Percentiles rank a stretch among this genome's conserved stretches.
Conservation (phyloP, 1,284 basidiomycete species). For the Flammula alnicola region DNA sequence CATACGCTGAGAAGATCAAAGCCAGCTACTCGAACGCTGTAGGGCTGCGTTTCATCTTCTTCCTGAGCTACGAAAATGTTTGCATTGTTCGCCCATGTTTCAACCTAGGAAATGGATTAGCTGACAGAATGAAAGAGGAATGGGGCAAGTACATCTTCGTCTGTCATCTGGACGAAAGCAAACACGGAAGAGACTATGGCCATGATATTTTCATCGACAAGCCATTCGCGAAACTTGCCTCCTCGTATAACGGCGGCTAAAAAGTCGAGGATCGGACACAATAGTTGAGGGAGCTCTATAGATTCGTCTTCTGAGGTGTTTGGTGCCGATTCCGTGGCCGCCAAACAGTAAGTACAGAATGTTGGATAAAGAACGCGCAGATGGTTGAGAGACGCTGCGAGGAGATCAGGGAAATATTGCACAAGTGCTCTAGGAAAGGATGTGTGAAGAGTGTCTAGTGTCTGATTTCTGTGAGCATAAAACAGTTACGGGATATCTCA, state of each 20-base stretch:
- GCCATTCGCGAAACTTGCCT: conserved; percentile 68
- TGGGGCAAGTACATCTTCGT: conserved; percentile 74
- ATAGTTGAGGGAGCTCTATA: conserved; percentile 78
- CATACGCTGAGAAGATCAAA: conserved; percentile 84
- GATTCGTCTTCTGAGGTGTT: conserved; percentile 75
- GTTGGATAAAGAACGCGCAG: conserved; percentile 68
- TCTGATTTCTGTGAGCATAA: conserved; percentile 43
- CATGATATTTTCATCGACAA: conserved; percentile 54
- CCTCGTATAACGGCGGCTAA: conserved; percentile 66
- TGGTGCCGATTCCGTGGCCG: conserved; percentile 57
- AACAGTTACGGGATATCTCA: background rate
- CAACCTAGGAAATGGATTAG: conserved; percentile 60
- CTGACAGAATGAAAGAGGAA: conserved; percentile 2
- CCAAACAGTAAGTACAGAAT: conserved; percentile 74
- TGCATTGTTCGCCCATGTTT: conserved; percentile 87
- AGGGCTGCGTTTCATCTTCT: conserved; percentile 87
- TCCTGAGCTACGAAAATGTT: conserved; percentile 95
- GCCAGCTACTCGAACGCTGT: conserved; percentile 83
- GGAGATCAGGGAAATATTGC: conserved; percentile 62
- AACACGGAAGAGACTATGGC: conserved; percentile 66
- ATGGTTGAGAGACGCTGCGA: conserved; percentile 67
- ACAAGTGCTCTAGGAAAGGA: conserved; percentile 76
- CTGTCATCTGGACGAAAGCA: conserved; percentile 85
- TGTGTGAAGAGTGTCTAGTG: conserved; percentile 74
- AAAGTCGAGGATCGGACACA: conserved; percentile 84